These are phyloP conservation scores for Hylodesmum podocarpum DNA, from an alignment of 306 rosid genomes.

Conservation along the genomic window DNA sequence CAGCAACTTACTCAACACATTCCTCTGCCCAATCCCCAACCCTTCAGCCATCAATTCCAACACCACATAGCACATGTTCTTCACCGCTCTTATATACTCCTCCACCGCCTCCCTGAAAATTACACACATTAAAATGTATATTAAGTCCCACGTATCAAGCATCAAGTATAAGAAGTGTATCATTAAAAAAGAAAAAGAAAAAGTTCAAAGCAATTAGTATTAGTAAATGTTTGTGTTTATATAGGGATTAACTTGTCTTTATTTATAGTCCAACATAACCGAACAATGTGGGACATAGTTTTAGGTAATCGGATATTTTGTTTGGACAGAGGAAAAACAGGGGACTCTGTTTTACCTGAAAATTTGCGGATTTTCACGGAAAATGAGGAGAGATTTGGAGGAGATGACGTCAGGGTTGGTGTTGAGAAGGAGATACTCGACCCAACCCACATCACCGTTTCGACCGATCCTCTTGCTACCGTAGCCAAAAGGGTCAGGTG, in stretches of 20 bases:
- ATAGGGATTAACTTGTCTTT: no score
- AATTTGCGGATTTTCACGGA: conserved; percentile 35
- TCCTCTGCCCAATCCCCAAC: conserved; percentile 45
- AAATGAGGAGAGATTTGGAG: conserved; percentile 42
- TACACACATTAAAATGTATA: no score
- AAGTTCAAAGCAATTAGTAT: no score
- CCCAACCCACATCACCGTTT: conserved; percentile 87
- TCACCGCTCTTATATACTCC: conserved; percentile 53
- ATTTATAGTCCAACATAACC: neutral
- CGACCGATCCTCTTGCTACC: conserved; percentile 69
- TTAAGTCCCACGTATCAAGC: no score
- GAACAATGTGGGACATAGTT: neutral
- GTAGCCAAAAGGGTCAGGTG: conserved; percentile 80
- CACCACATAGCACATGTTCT: conserved; percentile 47
- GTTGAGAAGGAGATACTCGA: conserved; percentile 73
- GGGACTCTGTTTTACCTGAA: conserved; percentile 45
- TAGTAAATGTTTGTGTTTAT: no score
- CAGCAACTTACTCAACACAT: conserved; percentile 51
- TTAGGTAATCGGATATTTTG: neutral
- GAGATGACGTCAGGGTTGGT: conserved; percentile 61
- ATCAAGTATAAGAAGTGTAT: no score
- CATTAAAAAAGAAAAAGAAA: no score
- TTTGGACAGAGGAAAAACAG: neutral
- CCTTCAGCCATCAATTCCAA: conserved; percentile 72
- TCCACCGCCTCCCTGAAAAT: conserved; percentile 45